phyloP scores from a whole-genome alignment of 192 early-diverging fungal species.

The Rhizophagus sp. region DNA sequence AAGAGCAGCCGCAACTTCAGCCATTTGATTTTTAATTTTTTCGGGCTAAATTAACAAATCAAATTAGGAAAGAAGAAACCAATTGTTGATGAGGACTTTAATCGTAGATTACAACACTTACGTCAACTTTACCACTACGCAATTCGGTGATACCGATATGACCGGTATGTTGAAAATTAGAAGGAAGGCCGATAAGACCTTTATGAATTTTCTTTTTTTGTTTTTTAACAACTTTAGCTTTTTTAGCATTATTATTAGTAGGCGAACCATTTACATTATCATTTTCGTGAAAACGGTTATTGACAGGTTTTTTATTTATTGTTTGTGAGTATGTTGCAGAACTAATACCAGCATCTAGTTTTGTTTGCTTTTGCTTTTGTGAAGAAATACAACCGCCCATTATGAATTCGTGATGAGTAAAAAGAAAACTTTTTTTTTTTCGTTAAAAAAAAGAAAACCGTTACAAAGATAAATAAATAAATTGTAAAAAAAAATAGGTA shows the following conservation, averaged over 20 bases:
- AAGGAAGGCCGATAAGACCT: conserved; percentile 8
- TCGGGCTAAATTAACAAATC: conserved; percentile 17
- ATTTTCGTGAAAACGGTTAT: not conserved
- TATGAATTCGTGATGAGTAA: too few species aligned
- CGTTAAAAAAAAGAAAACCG: too few species aligned
- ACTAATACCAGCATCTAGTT: too few species aligned
- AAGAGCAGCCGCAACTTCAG: conserved; percentile 28
- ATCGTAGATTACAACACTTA: not conserved
- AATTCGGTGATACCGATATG: conserved; percentile 28
- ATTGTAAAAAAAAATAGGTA: too few species aligned
- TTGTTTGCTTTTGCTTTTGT: too few species aligned
- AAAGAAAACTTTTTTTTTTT: too few species aligned
- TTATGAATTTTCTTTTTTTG: conserved; percentile 17
- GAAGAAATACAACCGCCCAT: too few species aligned
- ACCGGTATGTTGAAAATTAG: conserved; percentile 28
- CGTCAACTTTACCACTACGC: conserved; percentile 32
- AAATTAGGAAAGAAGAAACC: not conserved
- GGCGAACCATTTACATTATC: not conserved
- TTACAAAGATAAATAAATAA: too few species aligned
- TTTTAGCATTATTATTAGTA: not conserved
- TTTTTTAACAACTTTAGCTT: conserved; percentile 15
- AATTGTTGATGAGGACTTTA: not conserved
- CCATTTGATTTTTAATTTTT: conserved; percentile 29
- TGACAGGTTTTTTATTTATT: too few species aligned
- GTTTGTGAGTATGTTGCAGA: too few species aligned